These are phyloP conservation scores for Suillus brevipes DNA, from an alignment of 768 basidiomycete genomes.

Conservation along the genomic window DNA sequence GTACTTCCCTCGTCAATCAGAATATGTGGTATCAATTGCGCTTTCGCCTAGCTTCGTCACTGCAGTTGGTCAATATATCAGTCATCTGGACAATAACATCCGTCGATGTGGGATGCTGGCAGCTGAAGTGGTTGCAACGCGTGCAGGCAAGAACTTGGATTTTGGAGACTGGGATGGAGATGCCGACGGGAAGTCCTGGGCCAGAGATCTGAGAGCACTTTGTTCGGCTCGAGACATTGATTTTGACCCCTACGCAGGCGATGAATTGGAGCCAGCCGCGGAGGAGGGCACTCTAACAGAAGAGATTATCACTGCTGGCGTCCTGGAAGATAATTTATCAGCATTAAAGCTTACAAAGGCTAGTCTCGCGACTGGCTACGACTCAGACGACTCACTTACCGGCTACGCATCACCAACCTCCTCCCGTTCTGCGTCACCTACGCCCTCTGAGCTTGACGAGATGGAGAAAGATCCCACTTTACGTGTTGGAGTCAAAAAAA, in stretches of 20 bases:
- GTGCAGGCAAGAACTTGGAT: constrained; percentile 62
- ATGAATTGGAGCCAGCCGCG: constrained; percentile 7
- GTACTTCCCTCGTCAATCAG: constrained; percentile 56
- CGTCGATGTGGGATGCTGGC: constrained; percentile 91
- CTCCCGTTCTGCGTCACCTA: constrained; percentile 79
- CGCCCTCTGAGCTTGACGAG: constrained; percentile 76
- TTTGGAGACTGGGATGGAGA: constrained; percentile 87
- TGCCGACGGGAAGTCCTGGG: constrained; percentile 65
- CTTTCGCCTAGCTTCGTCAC: constrained; percentile 62
- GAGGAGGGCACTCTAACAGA: constrained; percentile 13
- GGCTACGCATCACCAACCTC: constrained; percentile 72
- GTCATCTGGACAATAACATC: constrained; percentile 71
- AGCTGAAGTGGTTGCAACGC: constrained; percentile 75
- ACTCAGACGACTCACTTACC: constrained; percentile 80
- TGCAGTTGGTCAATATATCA: constrained; percentile 73
- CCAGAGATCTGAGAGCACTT: constrained; percentile 56
- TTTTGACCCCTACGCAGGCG: constrained; percentile 33
- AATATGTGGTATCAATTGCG: constrained; percentile 45
- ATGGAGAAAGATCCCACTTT: constrained; percentile 86
- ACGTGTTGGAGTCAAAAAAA: constrained; percentile 65
- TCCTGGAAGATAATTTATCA: constrained; percentile 2
- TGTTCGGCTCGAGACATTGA: constrained; percentile 53
- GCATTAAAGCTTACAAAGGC: constrained; percentile 9
- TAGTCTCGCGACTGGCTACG: constrained; percentile 38
- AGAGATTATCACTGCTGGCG: constrained; percentile 1